Base-by-base conservation (phyloP, 208 protist genomes). In the Wallacemonas sp. region DNA sequence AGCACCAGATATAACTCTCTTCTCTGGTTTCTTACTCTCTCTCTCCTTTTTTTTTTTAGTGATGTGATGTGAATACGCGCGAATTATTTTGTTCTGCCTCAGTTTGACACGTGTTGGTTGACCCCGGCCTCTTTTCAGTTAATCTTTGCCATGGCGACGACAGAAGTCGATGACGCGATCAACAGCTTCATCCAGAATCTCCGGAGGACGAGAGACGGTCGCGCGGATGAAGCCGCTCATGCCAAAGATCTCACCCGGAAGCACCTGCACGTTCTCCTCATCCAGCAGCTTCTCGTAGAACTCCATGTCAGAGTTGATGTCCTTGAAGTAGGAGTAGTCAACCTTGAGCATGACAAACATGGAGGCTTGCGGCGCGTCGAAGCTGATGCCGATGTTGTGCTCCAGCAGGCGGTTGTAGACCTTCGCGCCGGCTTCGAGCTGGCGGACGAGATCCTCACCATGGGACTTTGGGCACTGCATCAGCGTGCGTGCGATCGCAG, bases 301-400 rank as follows among this genome's bases (percentile, higher is more conserved):
- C 41, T 89, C 77, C 24, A 91, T 77, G 68, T 98, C 70, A 36
- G 93, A 78, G 24, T 62, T 19, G 45, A 84, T 72, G 58, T 86
- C 75, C 54, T 96, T 86, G 66, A 96, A 94, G 62, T 77, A 46
- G 4, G 68, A 56, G 8, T 88, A 34, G 38, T 96, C 75, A 21
- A 98, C 81, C 30, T 80, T 68, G 22, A 98, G 86, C 46, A 88
- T 81, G 27, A 98, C 80, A 67, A 98, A 98, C 94, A 98, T 97
- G 39, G 95, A 78, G 1, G 83, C 94, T 26, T 47, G 62, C 21
- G 30, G 62, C 33, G 47, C 19, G 14, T 62, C 39, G n/a, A 93
- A 84, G 91, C 79, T 56, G 71, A 66, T 70, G 46, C 66, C 69
- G 30, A 72, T 55, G 62, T 64, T 68, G 54, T 73, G 72, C 30